These are phyloP conservation scores for Epithele typhae DNA, from an alignment of 768 basidiomycete species.

Conservation along the genomic window DNA sequence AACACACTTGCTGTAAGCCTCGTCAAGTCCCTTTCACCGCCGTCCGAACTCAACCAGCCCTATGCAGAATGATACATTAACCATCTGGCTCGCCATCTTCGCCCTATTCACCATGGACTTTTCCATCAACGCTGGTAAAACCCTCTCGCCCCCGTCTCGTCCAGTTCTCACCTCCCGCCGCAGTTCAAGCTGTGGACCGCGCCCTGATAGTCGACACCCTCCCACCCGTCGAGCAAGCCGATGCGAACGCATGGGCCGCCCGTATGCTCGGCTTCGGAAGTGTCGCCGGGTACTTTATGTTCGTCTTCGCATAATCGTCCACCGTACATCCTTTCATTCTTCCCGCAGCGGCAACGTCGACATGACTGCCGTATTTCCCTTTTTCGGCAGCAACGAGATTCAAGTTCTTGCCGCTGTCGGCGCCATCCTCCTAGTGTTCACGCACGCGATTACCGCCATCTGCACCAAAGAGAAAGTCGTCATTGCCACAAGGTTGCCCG, in stretches of 20 bases:
- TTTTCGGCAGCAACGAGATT: constrained; percentile 75
- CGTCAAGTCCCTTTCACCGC: constrained; percentile 21
- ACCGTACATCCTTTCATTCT: not conserved
- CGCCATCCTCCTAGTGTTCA: constrained; percentile 55
- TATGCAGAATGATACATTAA: constrained; percentile 55
- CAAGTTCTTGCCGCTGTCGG: constrained; percentile 79
- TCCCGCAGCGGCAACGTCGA: constrained; percentile 72
- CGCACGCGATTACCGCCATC: constrained; percentile 59
- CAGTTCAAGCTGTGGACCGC: constrained; percentile 87
- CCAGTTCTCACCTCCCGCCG: not conserved
- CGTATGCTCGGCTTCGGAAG: constrained; percentile 88
- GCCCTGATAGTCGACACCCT: constrained; percentile 86
- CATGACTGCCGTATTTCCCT: constrained; percentile 63
- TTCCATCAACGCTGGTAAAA: constrained; percentile 50
- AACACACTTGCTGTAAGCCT: constrained; percentile 33
- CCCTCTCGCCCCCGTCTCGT: constrained; percentile 31
- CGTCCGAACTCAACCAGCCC: not conserved
- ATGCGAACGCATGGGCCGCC: constrained; percentile 93
- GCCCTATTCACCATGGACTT: constrained; percentile 70
- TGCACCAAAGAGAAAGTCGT: constrained; percentile 75
- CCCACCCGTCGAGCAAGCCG: constrained; percentile 68
- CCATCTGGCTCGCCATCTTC: constrained; percentile 72
- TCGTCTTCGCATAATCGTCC: constrained; percentile 22
- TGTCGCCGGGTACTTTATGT: constrained; percentile 87
- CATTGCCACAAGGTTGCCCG: constrained; percentile 32